Base-by-base conservation (phyloP, 2,329 filamentous ascomycete species). In the Verruconis gallopava region DNA sequence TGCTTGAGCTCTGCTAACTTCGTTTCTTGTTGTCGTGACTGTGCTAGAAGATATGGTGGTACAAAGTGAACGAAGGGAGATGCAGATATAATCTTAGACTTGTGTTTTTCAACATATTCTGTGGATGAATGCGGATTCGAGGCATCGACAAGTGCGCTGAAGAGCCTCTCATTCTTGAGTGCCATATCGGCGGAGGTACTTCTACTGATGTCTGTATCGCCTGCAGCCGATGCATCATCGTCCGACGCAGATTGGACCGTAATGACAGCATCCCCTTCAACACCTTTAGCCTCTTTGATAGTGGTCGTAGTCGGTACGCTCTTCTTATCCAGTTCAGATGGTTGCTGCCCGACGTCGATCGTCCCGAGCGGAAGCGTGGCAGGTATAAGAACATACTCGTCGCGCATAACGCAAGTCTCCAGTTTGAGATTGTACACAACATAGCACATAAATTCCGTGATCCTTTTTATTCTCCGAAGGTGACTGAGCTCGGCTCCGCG, bases 381-480 rank as follows among this genome's bases (percentile, higher is more conserved):
- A 1, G 86, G 86, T 17, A 93, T 80, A 47, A 88, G 75, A 13
- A 93, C 81, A 51, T 85, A 93, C 53, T 93, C 88, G 57, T 98
- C 91, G 40, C 85, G 75, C 73, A 98, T 84, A 36, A 98, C 67
- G 51, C 84, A 94, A 1, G 91, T 94, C 62, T 98, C 91, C 12
- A 98, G 71, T 56, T 93, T 94, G 41, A 98, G 69, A 53, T 95
- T 98, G 62, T 98, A 98, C 11, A 96, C 88, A 15, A 98, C 93
- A 51, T 96, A 98, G 28, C 93, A 82, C 89, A 98, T 95, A 56
- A 98, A 96, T 56, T 98, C 91, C 9, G 89, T 91, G 50, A 98
- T 91, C 40, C 78, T 75, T 62, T 98, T 98, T 59, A 98, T 77
- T 51, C 79, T 83, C 1, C 77, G 68, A 14, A 98, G 69, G 1